Evolutionary conservation across 495 filamentous ascomycete species (phyloP).

Genomic region (Usnea hakonensis): DNA sequence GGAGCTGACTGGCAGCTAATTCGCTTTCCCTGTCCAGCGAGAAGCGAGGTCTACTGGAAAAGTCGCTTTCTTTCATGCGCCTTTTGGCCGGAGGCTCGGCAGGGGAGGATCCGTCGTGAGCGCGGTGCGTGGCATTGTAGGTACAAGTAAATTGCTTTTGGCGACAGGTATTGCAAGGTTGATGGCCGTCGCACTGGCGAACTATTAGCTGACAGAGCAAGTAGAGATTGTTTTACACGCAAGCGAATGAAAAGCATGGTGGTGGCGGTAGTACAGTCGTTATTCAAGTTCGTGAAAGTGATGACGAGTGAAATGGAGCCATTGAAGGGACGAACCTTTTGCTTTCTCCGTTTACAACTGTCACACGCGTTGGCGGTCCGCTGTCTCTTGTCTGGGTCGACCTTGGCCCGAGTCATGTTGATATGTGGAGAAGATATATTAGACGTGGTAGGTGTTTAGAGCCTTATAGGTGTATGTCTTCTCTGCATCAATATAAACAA

Average conservation of each 20-base stretch:
- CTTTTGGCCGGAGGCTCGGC: slow-evolving; percentile 4
- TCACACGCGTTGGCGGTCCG: slow-evolving; percentile 63
- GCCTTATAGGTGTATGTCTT: no score
- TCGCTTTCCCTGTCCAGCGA: neutral
- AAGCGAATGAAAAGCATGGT: neutral
- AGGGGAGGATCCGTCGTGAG: neutral
- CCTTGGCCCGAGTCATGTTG: slow-evolving; percentile 53
- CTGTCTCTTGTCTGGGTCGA: slow-evolving; percentile 56
- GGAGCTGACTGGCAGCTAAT: neutral
- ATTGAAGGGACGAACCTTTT: slow-evolving; percentile 49
- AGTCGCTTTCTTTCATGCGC: slow-evolving; percentile 6
- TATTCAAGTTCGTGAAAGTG: slow-evolving; percentile 17
- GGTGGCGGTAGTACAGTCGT: slow-evolving; percentile 33
- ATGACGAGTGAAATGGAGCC: neutral
- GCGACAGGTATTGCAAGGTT: slow-evolving; percentile 11
- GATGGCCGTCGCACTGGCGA: slow-evolving; percentile 5
- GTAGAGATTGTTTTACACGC: neutral
- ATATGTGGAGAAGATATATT: neutral
- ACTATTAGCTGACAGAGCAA: neutral
- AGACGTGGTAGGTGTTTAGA: no score
- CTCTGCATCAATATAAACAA: no score
- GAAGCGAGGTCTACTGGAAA: neutral
- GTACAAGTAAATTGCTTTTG: slow-evolving; percentile 8
- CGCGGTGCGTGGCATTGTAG: neutral
- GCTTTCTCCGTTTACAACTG: slow-evolving; percentile 70